These are phyloP conservation scores for Nicotiana rustica DNA, from an alignment of 305 asterid species.

Conservation along the genomic window DNA sequence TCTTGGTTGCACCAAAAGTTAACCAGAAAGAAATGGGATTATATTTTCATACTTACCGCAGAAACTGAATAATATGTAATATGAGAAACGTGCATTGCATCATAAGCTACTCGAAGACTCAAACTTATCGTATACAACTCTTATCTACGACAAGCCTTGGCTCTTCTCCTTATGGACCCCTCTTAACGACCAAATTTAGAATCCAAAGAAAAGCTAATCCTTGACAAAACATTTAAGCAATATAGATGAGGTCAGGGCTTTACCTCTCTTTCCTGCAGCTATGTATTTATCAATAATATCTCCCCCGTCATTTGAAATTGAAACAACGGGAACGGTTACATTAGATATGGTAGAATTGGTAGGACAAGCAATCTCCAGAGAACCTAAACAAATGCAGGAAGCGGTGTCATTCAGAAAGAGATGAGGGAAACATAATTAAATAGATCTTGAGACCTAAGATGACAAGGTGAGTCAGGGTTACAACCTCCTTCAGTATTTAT, in stretches of 20 bases:
- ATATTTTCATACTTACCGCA: slow-evolving; percentile 15
- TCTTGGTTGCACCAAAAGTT: slow-evolving; percentile 16
- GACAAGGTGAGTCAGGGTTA: slow-evolving; percentile 44
- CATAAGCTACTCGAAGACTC: slow-evolving; percentile 19
- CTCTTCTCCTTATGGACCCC: not conserved
- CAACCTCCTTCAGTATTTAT: slow-evolving; percentile 84
- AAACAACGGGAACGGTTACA: slow-evolving; percentile 83
- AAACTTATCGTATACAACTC: too few species aligned
- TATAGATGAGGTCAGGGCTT: slow-evolving; percentile 36
- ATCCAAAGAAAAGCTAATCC: slow-evolving; percentile 24
- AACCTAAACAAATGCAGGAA: slow-evolving; percentile 61
- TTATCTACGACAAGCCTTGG: too few species aligned
- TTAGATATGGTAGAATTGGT: slow-evolving; percentile 57
- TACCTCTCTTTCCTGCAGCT: slow-evolving; percentile 65
- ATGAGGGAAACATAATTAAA: slow-evolving; percentile 5
- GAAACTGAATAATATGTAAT: not conserved
- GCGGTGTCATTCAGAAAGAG: slow-evolving; percentile 15
- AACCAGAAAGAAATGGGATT: slow-evolving; percentile 22
- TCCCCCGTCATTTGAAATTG: slow-evolving; percentile 81
- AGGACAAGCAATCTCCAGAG: slow-evolving; percentile 86
- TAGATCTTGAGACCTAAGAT: slow-evolving; percentile 29
- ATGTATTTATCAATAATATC: slow-evolving; percentile 67
- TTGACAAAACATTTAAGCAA: slow-evolving; percentile 29
- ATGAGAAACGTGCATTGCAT: not conserved
- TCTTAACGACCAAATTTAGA: slow-evolving; percentile 15